A percentile compares a stretch with the other conserved stretches of the same genome.
Conservation (phyloP, 75 land plant species). For the Cryptomeria japonica region DNA sequence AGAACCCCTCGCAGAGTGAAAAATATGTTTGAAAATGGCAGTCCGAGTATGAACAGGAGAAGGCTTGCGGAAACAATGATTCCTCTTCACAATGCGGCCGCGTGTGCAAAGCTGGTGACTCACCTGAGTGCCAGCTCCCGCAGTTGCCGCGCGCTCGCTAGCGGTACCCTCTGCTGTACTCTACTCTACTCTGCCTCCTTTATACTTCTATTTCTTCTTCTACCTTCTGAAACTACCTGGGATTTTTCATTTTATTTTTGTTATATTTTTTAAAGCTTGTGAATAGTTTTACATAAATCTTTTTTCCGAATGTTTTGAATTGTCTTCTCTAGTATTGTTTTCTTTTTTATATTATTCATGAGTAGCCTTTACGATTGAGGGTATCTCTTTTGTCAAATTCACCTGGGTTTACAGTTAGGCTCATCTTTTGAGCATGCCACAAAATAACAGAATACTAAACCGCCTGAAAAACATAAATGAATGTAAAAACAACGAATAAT, state of each 20-base stretch:
- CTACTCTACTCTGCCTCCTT: neutral
- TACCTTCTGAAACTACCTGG: too few species aligned
- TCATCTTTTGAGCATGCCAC: neutral
- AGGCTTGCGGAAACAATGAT: conserved; percentile 29
- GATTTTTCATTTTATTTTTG: too few species aligned
- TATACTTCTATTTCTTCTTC: too few species aligned
- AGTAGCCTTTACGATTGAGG: neutral
- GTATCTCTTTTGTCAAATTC: neutral
- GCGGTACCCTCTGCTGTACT: conserved; percentile 65
- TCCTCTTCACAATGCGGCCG: conserved; percentile 70
- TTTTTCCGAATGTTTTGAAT: too few species aligned
- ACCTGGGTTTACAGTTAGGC: neutral
- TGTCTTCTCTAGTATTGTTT: too few species aligned
- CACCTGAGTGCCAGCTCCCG: conserved; percentile 44
- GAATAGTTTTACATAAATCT: too few species aligned
- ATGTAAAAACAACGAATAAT: too few species aligned
- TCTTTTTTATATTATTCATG: neutral
- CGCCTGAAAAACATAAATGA: too few species aligned
- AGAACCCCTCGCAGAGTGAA: neutral
- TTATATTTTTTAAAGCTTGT: neutral
- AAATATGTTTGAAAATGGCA: neutral
- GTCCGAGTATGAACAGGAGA: neutral
- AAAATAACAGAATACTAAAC: too few species aligned
- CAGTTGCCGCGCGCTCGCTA: conserved; percentile 63
- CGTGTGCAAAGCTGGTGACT: conserved; percentile 58